Evolutionary conservation across 768 basidiomycete species (phyloP).

Genomic region (Panellus pusillus): DNA sequence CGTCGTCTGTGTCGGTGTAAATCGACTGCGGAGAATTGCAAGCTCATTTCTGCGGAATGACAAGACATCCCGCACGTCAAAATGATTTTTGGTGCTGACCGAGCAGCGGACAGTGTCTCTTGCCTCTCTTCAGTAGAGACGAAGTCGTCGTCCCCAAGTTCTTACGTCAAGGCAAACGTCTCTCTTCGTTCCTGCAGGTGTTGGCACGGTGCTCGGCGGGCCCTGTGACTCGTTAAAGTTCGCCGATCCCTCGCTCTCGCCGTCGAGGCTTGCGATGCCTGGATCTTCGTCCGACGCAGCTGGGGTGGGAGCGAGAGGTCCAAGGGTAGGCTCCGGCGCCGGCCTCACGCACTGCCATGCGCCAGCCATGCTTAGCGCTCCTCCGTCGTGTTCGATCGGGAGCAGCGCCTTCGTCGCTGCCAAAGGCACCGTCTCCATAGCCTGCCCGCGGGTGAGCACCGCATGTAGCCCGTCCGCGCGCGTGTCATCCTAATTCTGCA

Average conservation of each 20-base stretch:
- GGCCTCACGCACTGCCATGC: background rate
- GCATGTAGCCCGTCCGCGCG: conserved; percentile 1
- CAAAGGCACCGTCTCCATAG: conserved; percentile 21
- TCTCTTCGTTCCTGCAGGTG: conserved; percentile 48
- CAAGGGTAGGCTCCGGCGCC: background rate
- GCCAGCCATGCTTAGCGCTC: conserved; percentile 25
- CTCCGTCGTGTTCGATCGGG: conserved; percentile 22
- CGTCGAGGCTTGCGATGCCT: conserved; percentile 2
- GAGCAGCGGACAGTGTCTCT: conserved; percentile 37
- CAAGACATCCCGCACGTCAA: conserved; percentile 10
- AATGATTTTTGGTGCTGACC: conserved; percentile 29
- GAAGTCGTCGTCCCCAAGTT: conserved; percentile 35
- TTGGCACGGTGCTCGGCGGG: conserved; percentile 28
- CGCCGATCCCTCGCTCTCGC: background rate
- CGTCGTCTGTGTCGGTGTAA: conserved; percentile 57
- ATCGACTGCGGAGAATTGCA: conserved; percentile 44
- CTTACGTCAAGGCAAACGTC: conserved; percentile 43
- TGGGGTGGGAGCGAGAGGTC: background rate
- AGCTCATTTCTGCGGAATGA: conserved; percentile 45
- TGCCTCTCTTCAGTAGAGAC: conserved; percentile 27
- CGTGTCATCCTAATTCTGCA: background rate
- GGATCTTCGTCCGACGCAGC: conserved; percentile 2
- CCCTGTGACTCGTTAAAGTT: conserved; percentile 14
- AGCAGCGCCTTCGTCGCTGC: conserved; percentile 17
- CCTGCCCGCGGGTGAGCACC: conserved; percentile 21